A percentile compares a stretch with the other conserved stretches of the same genome.
These are phyloP conservation scores for Galerina sulciceps DNA, from an alignment of 768 basidiomycete species.

Conservation along the genomic window DNA sequence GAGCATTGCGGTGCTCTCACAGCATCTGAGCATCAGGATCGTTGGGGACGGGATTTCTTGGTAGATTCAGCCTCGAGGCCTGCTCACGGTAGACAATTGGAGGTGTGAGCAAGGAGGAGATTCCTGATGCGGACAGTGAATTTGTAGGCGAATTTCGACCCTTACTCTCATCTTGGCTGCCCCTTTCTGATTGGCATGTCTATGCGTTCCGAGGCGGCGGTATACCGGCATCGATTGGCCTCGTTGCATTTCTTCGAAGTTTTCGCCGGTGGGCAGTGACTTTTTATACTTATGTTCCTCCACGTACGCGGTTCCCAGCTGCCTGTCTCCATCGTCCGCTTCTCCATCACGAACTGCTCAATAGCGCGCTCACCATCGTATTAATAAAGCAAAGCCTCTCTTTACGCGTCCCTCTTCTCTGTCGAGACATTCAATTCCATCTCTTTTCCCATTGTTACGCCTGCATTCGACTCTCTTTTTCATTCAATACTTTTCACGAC, in stretches of 20 bases:
- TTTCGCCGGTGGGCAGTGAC: conserved; percentile 6
- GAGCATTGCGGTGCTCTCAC: no score
- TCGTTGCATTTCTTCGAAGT: conserved; percentile 16
- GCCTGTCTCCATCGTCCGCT: conserved; percentile 3
- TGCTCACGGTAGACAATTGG: not conserved
- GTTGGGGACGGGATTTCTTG: not conserved
- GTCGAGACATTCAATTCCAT: not conserved
- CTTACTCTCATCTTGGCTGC: conserved; percentile 4
- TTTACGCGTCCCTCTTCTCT: not conserved
- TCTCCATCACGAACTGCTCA: conserved; percentile 13
- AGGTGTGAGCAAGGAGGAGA: conserved; percentile 2
- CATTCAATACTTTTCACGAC: conserved; percentile 6
- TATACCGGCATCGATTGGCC: conserved; percentile 11
- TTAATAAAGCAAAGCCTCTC: conserved; percentile 1
- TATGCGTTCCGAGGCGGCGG: conserved; percentile 8
- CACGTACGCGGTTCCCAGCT: conserved; percentile 2
- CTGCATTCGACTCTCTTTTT: not conserved
- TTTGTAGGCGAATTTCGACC: not conserved
- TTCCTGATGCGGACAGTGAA: conserved; percentile 13
- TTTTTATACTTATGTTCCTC: conserved; percentile 19
- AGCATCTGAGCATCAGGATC: no score
- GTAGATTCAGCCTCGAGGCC: conserved; percentile 8
- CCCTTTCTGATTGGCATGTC: conserved; percentile 21
- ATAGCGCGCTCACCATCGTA: conserved; percentile 5
- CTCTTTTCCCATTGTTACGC: not conserved